Evolutionary conservation across 108 stramenopile species (phyloP), one percentile per base, ranked within the genome.

Genomic region (Cyclostephanos tholiformis): DNA sequence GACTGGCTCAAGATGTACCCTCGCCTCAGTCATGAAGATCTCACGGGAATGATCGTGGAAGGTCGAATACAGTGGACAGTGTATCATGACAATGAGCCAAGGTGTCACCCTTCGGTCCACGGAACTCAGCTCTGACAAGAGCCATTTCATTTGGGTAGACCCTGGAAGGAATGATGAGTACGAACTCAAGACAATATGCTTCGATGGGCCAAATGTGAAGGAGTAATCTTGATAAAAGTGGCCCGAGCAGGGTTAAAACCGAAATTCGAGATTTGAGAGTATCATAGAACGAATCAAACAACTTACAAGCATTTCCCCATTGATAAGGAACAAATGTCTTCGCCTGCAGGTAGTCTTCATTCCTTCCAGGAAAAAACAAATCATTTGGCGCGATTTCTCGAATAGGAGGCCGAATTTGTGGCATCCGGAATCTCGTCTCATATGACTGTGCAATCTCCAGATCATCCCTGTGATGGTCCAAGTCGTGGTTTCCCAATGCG

Each of bases 1-100:
- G 41, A 97, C 63, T 0, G 91, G 93, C 83, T 98, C 96, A 58
- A 97, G 68, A 59, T 87, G 81, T 32, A 82, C 67, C 10, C 80
- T 76, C 55, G 92, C 88, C 25, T 85, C 82, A 41, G 87, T 63
- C 23, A 84, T 83, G 69, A 88, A 91, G 11, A 74, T 69, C 69
- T 95, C 91, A 14, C 81, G 43, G 17, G 71, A 80, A 76, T 95
- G 92, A 25, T 82, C 69, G 10, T 72, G 61, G 83, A 89, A 91
- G 41, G 91, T 89, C 63, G 90, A 88, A 85, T 96, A 96, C 13
- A 93, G 55, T 19, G 97, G 97, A 41, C 77, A 81, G 77, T 96
- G 96, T 22, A 89, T 72, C 61, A 88, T 85, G 22, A 91, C 79
- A 30, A 94, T 67, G 4, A 96, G 69, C 96, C 96, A 96, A 11